Evolutionary conservation across 225 moss, liverwort and hornwort species (phyloP), one percentile per base, ranked within the genome.

Genomic region (Sphagnum tenellum): DNA sequence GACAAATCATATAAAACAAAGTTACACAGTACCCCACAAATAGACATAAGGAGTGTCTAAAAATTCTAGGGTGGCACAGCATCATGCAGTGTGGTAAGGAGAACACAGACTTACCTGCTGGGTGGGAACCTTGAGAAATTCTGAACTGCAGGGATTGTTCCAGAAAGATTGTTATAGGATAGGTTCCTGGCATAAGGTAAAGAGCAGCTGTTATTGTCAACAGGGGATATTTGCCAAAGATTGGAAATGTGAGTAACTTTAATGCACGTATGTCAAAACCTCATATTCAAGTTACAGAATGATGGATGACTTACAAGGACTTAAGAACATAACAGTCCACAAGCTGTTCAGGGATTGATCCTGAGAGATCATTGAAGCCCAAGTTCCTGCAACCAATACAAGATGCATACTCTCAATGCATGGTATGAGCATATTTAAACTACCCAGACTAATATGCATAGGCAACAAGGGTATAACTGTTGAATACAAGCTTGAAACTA

Each of bases 161-260:
- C 95, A 8, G 82, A 80, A 10, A 96, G 77, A 51, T 87, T 78
- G 77, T 96, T 96, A 72, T 72, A 90, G 4, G 95, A 96, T 12
- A 96, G 77, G 68, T 96, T 86, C 72, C 90, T 76, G 73, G 63
- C 56, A 29, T 0, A 29, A 29, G 29, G 29, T 29, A 29, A 29
- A 29, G 29, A 29, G 29, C 29, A 29, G 29, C 29, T 29, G 29
- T 29, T 29, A 29, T 29, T 29, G 29, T 29, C 29, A 29, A 29
- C 29, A 29, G 29, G 29, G 29, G 29, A 29, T 29, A 29, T 29
- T 29, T 29, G 29, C 29, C 29, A 29, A 29, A 29, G 29, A 29
- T 29, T 29, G 29, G 29, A 29, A 29, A 29, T n/a, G n/a, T n/a
- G n/a, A n/a, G n/a, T n/a, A n/a, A n/a, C n/a, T n/a, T n/a, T n/a